Evolutionary conservation across 306 rosid genomes (phyloP).

Genomic region (Vigna trinervia): DNA sequence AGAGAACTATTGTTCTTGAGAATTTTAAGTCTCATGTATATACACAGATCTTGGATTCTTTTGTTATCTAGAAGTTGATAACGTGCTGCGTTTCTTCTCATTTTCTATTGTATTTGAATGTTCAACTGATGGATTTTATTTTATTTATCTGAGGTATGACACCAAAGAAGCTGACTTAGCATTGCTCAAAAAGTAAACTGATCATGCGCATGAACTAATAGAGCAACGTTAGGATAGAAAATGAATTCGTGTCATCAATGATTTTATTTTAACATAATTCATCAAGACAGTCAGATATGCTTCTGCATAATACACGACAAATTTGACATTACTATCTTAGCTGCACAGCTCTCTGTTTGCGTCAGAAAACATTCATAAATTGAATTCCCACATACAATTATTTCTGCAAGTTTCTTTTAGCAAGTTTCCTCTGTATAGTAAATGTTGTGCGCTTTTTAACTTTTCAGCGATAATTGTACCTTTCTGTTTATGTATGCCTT

Average conservation of each 20-base stretch:
- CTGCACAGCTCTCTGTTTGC: background rate
- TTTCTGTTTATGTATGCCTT: background rate
- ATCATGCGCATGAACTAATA: background rate
- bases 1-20: slow-evolving; percentile 38
- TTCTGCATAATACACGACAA: slow-evolving; percentile 2
- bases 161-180: background rate
- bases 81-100: slow-evolving; percentile 19
- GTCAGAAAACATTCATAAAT: slow-evolving; percentile 3
- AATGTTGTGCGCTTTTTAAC: background rate
- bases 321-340: background rate
- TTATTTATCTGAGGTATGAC: background rate
- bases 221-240: background rate
- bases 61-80: slow-evolving; percentile 13
- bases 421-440: slow-evolving; percentile 2
- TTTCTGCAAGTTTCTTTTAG: background rate
- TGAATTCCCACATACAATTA: slow-evolving; percentile 8
- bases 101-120: slow-evolving; percentile 17
- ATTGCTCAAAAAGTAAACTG: background rate
- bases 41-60: slow-evolving; percentile 37
- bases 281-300: background rate
- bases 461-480: background rate
- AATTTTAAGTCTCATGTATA: slow-evolving; percentile 29
- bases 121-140: background rate
- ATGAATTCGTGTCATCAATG: background rate
- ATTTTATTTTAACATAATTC: background rate